phyloP scores from a whole-genome alignment of 2,329 filamentous ascomycete species.

The Ophiocordyceps robertsii region DNA sequence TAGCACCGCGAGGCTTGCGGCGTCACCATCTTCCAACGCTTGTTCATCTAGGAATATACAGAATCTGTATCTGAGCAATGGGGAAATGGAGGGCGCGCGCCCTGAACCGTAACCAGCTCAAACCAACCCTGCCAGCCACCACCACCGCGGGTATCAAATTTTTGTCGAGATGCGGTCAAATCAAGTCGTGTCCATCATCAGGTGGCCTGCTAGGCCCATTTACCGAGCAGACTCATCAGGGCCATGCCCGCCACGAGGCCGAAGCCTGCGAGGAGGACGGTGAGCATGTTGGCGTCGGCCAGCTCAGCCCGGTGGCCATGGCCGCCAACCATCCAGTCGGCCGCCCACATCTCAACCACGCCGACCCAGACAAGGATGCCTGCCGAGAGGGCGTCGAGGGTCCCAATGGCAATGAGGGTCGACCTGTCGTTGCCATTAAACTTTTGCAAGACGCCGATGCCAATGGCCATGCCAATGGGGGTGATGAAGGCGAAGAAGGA shows the following conservation, averaged over 20 bases:
- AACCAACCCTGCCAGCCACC: too few species aligned
- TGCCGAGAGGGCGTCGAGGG: conserved; percentile 58
- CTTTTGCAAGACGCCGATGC: conserved; percentile 52
- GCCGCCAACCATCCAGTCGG: conserved; percentile 51
- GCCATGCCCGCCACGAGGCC: conserved; percentile 48
- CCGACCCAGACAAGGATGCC: conserved; percentile 72
- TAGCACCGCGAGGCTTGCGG: too few species aligned
- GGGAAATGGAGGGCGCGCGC: too few species aligned
- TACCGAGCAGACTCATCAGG: conserved; percentile 60
- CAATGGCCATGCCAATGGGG: conserved; percentile 69
- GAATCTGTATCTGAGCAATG: too few species aligned
- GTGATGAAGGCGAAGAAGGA: conserved; percentile 56
- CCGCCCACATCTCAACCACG: conserved; percentile 66
- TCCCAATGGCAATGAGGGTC: conserved; percentile 60
- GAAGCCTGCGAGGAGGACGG: conserved; percentile 34
- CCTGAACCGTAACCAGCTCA: too few species aligned
- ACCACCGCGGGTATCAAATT: background rate
- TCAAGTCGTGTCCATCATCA: background rate
- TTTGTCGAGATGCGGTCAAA: background rate
- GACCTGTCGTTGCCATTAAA: conserved; percentile 62
- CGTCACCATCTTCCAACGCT: too few species aligned
- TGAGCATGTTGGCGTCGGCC: conserved; percentile 31
- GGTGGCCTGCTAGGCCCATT: conserved; percentile 45
- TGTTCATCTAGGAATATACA: too few species aligned
- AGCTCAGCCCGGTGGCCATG: conserved; percentile 32